Evolutionary conservation across 257 asterid species (phyloP).

Genomic region (Handroanthus guayacan): DNA sequence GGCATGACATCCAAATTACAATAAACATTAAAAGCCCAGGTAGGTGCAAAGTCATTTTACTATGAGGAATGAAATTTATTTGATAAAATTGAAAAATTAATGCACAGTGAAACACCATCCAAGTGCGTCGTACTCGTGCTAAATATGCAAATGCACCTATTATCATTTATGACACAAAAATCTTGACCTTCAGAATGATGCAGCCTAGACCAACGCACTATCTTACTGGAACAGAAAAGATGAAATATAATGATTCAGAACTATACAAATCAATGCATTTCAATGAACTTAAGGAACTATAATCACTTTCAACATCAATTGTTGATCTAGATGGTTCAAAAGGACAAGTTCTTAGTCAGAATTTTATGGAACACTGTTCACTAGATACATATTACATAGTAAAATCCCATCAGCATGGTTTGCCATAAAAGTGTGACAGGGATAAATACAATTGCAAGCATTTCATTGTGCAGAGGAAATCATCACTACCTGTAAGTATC

Average conservation of each 20-base stretch:
- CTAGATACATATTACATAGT: not conserved
- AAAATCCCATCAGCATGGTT: constrained; percentile 7
- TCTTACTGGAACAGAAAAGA: not conserved
- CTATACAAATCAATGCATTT: not conserved
- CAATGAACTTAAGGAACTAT: not conserved
- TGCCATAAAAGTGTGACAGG: not conserved
- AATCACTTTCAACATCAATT: constrained; percentile 8
- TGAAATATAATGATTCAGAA: not conserved
- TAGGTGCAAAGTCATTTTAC: not conserved
- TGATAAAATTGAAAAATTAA: constrained; percentile 2
- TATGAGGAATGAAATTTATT: not conserved
- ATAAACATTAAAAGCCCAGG: not conserved
- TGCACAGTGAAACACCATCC: not conserved
- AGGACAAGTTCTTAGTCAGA: not conserved
- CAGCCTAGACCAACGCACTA: not conserved
- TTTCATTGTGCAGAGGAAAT: not conserved
- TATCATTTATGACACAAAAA: not conserved
- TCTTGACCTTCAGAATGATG: not conserved
- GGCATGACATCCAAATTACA: not conserved
- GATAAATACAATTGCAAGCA: not conserved
- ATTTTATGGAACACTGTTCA: not conserved
- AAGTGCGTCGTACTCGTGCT: no score
- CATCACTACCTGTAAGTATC: not conserved
- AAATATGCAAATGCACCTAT: not conserved
- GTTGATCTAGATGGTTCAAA: not conserved